These are phyloP conservation scores for Seminavis robusta DNA, from an alignment of 108 stramenopile species.

Conservation along the genomic window DNA sequence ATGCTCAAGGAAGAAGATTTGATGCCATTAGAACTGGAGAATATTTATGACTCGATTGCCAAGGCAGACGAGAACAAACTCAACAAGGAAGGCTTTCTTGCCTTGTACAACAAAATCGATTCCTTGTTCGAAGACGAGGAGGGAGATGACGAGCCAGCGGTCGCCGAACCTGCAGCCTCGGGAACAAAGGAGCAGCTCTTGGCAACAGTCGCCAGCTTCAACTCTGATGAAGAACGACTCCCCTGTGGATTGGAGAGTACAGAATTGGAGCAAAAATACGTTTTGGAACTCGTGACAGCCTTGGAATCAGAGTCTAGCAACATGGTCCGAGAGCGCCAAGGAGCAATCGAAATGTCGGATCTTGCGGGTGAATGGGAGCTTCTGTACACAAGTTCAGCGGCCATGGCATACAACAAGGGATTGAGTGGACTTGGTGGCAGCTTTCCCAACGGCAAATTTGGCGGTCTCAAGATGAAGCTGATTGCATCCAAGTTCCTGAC, in stretches of 20 bases:
- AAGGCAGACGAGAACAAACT: conserved; percentile 45
- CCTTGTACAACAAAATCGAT: conserved; percentile 65
- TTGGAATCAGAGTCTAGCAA: conserved; percentile 61
- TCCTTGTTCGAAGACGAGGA: conserved; percentile 73
- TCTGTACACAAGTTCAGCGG: conserved; percentile 73
- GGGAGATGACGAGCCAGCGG: conserved; percentile 19
- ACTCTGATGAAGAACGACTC: conserved; percentile 31
- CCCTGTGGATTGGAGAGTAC: conserved; percentile 66
- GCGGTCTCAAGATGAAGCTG: conserved; percentile 54
- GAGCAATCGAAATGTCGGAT: conserved; percentile 32
- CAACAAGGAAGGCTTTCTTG: conserved; percentile 50
- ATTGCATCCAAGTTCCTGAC: conserved; percentile 44
- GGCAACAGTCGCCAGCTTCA: not conserved
- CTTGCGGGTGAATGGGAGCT: conserved; percentile 76
- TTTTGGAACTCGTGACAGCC: conserved; percentile 52
- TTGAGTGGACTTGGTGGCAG: conserved; percentile 77
- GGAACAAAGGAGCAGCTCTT: not conserved
- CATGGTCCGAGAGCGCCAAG: conserved; percentile 20
- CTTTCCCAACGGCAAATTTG: conserved; percentile 74
- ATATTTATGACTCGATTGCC: conserved; percentile 33
- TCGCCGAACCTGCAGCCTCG: not conserved
- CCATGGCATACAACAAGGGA: conserved; percentile 83
- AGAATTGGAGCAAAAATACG: conserved; percentile 60
- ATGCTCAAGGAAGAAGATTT: conserved; percentile 68
- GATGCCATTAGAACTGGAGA: conserved; percentile 50